Evolutionary conservation across 352 stramenopile species (phyloP).

Genomic region (Pythium scleroteichum): DNA sequence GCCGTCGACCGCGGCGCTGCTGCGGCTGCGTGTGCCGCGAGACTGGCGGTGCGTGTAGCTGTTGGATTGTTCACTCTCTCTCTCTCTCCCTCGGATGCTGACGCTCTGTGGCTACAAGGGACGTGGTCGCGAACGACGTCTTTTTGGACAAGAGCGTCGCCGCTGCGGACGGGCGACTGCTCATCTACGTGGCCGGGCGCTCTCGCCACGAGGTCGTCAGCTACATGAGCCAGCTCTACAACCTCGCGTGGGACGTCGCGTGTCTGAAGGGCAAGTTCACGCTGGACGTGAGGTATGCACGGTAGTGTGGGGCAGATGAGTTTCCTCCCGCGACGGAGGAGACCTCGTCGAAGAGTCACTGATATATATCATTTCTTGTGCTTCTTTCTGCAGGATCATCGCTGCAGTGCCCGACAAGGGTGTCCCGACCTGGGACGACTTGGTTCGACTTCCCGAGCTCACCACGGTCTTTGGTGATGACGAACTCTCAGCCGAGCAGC

Average conservation of each 20-base stretch:
- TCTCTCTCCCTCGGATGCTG: not conserved
- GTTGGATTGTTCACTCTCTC: not conserved
- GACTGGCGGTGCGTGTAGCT: conserved; percentile 13
- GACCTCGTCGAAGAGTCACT: not conserved
- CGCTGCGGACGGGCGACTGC: conserved; percentile 43
- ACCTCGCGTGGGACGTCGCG: conserved; percentile 67
- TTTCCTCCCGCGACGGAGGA: not conserved
- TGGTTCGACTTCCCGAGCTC: conserved; percentile 64
- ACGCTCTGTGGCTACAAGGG: conserved; percentile 1
- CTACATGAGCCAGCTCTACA: conserved; percentile 81
- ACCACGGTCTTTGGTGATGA: conserved; percentile 69
- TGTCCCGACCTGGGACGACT: conserved; percentile 51
- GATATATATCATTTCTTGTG: not conserved
- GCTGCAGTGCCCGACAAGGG: conserved; percentile 5
- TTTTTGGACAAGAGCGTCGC: conserved; percentile 65
- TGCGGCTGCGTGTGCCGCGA: conserved; percentile 12
- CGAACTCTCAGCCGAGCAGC: conserved; percentile 26
- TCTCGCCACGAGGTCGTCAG: conserved; percentile 66
- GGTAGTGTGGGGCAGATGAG: not conserved
- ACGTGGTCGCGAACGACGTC: conserved; percentile 42
- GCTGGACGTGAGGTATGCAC: conserved; percentile 40
- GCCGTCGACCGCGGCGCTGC: not conserved
- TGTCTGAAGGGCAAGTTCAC: conserved; percentile 53
- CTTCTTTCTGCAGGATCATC: conserved; percentile 12
- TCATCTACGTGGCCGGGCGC: conserved; percentile 64